Conservation (phyloP, 805 yeast genomes). For the Monosporozyma aerobia region DNA sequence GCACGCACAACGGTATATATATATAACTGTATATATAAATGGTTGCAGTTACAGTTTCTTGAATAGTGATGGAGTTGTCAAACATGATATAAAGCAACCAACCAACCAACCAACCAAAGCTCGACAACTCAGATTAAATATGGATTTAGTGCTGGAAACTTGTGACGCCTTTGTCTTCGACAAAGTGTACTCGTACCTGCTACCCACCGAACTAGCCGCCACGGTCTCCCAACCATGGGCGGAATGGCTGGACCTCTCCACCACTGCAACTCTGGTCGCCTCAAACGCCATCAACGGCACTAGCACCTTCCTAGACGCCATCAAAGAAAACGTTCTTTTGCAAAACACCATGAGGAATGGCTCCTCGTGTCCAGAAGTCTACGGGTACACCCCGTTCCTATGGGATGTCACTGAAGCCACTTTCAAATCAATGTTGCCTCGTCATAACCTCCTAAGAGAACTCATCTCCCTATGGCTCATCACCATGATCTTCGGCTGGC, state of each 20-base stretch:
- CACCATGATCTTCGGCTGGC: conserved; percentile 77
- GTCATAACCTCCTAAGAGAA: conserved; percentile 71
- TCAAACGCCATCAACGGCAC: not conserved
- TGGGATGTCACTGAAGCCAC: conserved; percentile 50
- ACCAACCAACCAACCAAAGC: no score
- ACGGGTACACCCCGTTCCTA: conserved; percentile 54
- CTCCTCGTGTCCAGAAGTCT: conserved; percentile 32
- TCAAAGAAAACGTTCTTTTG: not conserved
- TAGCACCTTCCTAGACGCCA: not conserved
- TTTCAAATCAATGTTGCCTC: conserved; percentile 56
- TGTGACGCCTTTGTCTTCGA: conserved; percentile 70
- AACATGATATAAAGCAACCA: no score
- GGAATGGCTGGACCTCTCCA: not conserved
- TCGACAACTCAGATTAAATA: conserved; percentile 19
- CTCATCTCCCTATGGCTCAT: conserved; percentile 52
- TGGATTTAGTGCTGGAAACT: conserved; percentile 89
- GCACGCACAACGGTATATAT: no score
- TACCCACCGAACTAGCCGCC: conserved; percentile 47
- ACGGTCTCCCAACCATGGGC: not conserved
- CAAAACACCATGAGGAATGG: conserved; percentile 18
- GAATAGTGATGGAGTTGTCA: no score
- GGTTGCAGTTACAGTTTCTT: no score
- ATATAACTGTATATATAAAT: no score
- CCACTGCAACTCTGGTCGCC: not conserved
- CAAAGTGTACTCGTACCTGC: conserved; percentile 54